Evolutionary conservation across 192 early-diverging fungal species (phyloP).

Genomic region (Coemansia sp.): DNA sequence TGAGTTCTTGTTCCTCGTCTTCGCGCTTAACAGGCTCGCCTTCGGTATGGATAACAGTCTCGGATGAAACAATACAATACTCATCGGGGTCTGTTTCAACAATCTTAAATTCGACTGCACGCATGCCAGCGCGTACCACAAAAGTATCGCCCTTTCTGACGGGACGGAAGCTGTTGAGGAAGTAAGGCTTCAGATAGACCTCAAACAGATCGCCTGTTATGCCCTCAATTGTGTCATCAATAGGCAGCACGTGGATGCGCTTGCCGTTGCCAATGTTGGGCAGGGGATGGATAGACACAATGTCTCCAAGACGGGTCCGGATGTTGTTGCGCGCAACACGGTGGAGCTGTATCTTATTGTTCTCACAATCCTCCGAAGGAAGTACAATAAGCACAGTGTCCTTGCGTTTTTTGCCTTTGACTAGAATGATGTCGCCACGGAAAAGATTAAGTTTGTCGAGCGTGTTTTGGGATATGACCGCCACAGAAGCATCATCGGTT

Average conservation of each 20-base stretch:
- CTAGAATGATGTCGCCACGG: constrained; percentile 91
- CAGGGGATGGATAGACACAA: constrained; percentile 88
- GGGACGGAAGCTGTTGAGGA: constrained; percentile 96
- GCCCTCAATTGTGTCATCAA: constrained; percentile 98
- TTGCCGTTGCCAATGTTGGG: constrained; percentile 97
- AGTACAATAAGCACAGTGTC: constrained; percentile 96
- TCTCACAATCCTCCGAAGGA: constrained; percentile 88
- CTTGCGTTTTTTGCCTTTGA: constrained; percentile 98
- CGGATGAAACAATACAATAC: constrained; percentile 97
- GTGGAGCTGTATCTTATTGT: constrained; percentile 92
- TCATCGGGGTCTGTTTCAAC: constrained; percentile 93
- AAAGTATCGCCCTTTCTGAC: constrained; percentile 95
- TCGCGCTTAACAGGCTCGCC: constrained; percentile 99
- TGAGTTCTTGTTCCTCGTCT: constrained; percentile 93
- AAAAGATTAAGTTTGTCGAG: constrained; percentile 93
- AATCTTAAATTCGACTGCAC: constrained; percentile 98
- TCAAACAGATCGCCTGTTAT: constrained; percentile 98
- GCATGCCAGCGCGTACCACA: constrained; percentile 93
- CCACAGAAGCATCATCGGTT: constrained; percentile 98
- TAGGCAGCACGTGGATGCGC: constrained; percentile 94
- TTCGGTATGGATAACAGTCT: constrained; percentile 98
- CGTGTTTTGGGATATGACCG: constrained; percentile 83
- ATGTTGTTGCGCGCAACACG: constrained; percentile 96
- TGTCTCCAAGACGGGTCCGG: constrained; percentile 92
- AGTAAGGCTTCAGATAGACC: constrained; percentile 97